These are phyloP conservation scores for Sclerotinia glacialis DNA, from an alignment of 2,329 filamentous ascomycete genomes.

Conservation along the genomic window DNA sequence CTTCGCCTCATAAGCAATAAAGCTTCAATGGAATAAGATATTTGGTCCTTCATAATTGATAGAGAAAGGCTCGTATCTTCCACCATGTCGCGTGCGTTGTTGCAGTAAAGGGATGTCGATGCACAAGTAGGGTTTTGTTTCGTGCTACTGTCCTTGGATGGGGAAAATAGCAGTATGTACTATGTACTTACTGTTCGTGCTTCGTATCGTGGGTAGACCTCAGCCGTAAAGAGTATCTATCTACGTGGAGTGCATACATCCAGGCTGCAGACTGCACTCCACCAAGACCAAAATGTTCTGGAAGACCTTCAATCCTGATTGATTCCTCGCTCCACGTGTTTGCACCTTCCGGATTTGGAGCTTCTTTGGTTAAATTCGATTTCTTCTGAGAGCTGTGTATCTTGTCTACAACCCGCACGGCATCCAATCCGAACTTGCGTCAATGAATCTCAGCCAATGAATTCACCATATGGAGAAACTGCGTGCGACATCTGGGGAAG, in stretches of 20 bases:
- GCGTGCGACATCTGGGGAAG: slow-evolving; percentile 11
- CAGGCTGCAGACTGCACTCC: neutral
- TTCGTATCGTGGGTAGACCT: neutral
- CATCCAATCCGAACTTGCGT: neutral
- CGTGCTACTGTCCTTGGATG: neutral
- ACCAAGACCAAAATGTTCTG: neutral
- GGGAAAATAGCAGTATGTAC: neutral
- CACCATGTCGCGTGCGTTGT: slow-evolving; percentile 1
- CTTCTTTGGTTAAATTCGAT: neutral
- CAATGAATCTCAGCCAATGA: neutral
- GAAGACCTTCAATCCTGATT: neutral
- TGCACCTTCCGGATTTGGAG: neutral
- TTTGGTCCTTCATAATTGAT: neutral
- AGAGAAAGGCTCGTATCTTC: neutral
- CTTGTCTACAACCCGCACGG: neutral
- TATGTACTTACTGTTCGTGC: neutral
- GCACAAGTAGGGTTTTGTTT: neutral
- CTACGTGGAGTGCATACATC: too few species aligned
- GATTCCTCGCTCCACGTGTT: slow-evolving; percentile 4
- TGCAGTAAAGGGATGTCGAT: slow-evolving; percentile 4
- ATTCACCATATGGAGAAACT: neutral
- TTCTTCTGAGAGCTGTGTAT: neutral
- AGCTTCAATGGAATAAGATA: neutral
- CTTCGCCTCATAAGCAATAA: neutral
- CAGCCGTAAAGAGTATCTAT: too few species aligned